Evolutionary conservation across 2,329 filamentous ascomycete genomes (phyloP).

Genomic region (Colletotrichum truncatum): DNA sequence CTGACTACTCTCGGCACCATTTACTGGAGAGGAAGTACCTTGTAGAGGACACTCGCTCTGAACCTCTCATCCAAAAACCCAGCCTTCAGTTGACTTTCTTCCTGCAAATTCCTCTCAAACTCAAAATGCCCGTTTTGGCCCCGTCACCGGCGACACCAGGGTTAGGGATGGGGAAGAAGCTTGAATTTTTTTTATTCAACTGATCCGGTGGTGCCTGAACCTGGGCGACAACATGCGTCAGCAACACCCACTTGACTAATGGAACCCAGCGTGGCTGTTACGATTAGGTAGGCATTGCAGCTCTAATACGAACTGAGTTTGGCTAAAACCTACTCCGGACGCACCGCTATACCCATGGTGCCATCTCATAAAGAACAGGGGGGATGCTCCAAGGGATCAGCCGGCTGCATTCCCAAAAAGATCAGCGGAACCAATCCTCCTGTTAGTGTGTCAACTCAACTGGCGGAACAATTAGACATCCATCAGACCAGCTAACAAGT

Average conservation of each 20-base stretch:
- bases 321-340: background rate
- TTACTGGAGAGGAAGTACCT: background rate
- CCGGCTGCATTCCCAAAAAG: background rate
- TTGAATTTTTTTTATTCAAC: background rate
- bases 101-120: background rate
- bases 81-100: too few relatives aligned
- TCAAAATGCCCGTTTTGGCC: background rate
- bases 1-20: too few relatives aligned
- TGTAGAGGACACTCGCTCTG: too few relatives aligned
- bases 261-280: background rate
- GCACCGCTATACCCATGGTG: background rate
- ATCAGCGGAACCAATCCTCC: constrained; percentile 16
- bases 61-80: too few relatives aligned
- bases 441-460: background rate
- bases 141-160: background rate
- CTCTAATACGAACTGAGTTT: background rate
- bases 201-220: background rate
- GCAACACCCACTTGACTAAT: constrained; percentile 6
- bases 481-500: too few relatives aligned
- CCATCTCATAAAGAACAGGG: background rate
- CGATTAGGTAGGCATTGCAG: background rate
- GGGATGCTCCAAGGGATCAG: background rate
- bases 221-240: constrained; percentile 2
- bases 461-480: background rate
- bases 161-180: background rate